Conservation (phyloP, 495 filamentous ascomycete species). For the Durotheca rogersii region DNA sequence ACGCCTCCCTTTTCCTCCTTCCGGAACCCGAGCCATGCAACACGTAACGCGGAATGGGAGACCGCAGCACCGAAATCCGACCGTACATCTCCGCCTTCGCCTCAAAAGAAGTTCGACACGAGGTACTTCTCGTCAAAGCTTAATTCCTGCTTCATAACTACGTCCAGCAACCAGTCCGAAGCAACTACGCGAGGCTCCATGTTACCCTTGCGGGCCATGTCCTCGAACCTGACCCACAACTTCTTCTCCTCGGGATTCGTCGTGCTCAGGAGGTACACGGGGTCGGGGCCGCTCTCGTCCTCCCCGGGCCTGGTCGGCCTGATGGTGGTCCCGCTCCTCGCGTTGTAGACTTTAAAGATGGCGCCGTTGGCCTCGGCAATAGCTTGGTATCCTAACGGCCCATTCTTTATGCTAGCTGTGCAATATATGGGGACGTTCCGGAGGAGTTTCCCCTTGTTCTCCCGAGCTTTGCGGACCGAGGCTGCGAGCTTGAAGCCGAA, state of each 20-base stretch:
- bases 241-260: slow-evolving; percentile 62
- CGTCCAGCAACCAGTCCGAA: slow-evolving; percentile 85
- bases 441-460: slow-evolving; percentile 74
- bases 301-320: slow-evolving; percentile 57
- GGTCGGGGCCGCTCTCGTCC: slow-evolving; percentile 61
- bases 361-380: slow-evolving; percentile 91
- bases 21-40: neutral
- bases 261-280: slow-evolving; percentile 76
- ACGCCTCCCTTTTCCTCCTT: neutral
- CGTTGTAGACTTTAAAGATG: slow-evolving; percentile 73
- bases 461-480: slow-evolving; percentile 65
- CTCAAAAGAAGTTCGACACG: slow-evolving; percentile 38
- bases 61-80: neutral
- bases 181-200: slow-evolving; percentile 75
- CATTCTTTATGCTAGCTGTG: slow-evolving; percentile 72
- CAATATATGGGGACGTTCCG: slow-evolving; percentile 74
- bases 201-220: slow-evolving; percentile 68
- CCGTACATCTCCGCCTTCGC: too few relatives aligned
- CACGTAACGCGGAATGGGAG: neutral
- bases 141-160: slow-evolving; percentile 81
- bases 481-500: slow-evolving; percentile 67
- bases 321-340: slow-evolving; percentile 61
- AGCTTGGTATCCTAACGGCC: slow-evolving; percentile 75
- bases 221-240: slow-evolving; percentile 77
- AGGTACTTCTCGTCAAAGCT: slow-evolving; percentile 64